Evolutionary conservation across 2,329 filamentous ascomycete genomes (phyloP).

Genomic region (Fusarium incarnatum): DNA sequence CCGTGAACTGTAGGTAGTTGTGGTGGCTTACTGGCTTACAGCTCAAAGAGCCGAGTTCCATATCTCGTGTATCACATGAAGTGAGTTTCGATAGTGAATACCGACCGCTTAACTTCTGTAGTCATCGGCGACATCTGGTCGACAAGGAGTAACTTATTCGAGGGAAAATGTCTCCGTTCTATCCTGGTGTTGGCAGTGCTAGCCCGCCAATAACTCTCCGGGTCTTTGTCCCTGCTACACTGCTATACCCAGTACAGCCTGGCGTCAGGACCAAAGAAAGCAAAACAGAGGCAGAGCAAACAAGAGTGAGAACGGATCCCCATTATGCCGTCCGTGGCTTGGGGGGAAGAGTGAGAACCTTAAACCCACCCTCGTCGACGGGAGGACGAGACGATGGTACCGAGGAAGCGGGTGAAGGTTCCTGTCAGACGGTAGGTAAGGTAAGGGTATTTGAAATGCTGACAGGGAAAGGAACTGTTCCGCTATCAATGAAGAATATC

Average conservation of each 20-base stretch:
- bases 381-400: slow-evolving; percentile 34
- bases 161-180: slow-evolving; percentile 23
- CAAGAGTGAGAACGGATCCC: slow-evolving; percentile 27
- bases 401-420: slow-evolving; percentile 22
- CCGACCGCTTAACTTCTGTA: background rate
- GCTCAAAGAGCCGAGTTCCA: background rate
- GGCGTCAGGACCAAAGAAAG: slow-evolving; percentile 4
- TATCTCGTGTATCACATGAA: slow-evolving; percentile 2
- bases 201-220: slow-evolving; percentile 26
- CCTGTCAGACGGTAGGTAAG: slow-evolving; percentile 3
- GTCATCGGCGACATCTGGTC: slow-evolving; percentile 13
- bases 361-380: slow-evolving; percentile 43
- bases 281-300: background rate
- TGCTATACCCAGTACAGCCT: slow-evolving; percentile 9
- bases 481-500: background rate
- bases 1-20: background rate
- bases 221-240: background rate
- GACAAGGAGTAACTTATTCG: background rate
- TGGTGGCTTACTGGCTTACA: slow-evolving; percentile 11
- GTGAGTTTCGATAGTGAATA: background rate
- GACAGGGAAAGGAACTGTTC: background rate
- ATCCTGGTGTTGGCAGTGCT: slow-evolving; percentile 32
- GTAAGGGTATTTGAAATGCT: background rate
- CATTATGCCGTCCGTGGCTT: slow-evolving; percentile 40
- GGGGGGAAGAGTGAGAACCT: slow-evolving; percentile 47